These are phyloP conservation scores for Brasilioporus rufonigricans DNA, from an alignment of 768 basidiomycete genomes.

Conservation along the genomic window DNA sequence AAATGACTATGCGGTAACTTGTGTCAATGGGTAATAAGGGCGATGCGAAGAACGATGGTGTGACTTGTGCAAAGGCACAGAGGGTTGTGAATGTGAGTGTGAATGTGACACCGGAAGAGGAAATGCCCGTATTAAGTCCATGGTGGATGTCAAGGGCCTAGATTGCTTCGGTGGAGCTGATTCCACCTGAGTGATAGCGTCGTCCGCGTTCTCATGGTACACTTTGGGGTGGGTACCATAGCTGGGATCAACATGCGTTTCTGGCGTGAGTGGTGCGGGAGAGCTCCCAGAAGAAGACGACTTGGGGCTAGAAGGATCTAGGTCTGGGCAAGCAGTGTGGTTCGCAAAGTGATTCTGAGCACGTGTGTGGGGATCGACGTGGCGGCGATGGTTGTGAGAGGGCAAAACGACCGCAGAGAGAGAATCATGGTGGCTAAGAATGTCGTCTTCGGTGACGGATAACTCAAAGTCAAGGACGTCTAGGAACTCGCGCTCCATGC, in stretches of 20 bases:
- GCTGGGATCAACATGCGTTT: constrained; percentile 20
- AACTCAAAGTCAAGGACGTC: constrained; percentile 79
- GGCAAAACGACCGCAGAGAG: constrained; percentile 31
- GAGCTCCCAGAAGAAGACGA: constrained; percentile 37
- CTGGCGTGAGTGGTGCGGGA: constrained; percentile 33
- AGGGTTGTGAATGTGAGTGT: constrained; percentile 19
- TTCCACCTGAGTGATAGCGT: constrained; percentile 28
- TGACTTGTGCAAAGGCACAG: constrained; percentile 23
- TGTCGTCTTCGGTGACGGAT: constrained; percentile 58
- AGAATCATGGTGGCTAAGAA: constrained; percentile 46
- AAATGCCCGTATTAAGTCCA: constrained; percentile 48
- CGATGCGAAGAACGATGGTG: constrained; percentile 28
- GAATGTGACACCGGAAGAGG: constrained; percentile 42
- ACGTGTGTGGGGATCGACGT: constrained; percentile 22
- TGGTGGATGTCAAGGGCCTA: constrained; percentile 29
- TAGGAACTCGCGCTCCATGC: constrained; percentile 80
- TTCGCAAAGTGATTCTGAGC: constrained; percentile 16
- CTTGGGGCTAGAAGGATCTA: constrained; percentile 42
- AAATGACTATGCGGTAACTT: constrained; percentile 23
- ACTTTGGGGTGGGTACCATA: constrained; percentile 21
- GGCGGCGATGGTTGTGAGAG: constrained; percentile 26
- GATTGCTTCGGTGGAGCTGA: constrained; percentile 25
- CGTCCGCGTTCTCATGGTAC: constrained; percentile 28
- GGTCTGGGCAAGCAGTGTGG: constrained; percentile 37
- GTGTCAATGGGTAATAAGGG: constrained; percentile 16